Conservation (phyloP, 331 rosid genomes). For the Acacia concinna region DNA sequence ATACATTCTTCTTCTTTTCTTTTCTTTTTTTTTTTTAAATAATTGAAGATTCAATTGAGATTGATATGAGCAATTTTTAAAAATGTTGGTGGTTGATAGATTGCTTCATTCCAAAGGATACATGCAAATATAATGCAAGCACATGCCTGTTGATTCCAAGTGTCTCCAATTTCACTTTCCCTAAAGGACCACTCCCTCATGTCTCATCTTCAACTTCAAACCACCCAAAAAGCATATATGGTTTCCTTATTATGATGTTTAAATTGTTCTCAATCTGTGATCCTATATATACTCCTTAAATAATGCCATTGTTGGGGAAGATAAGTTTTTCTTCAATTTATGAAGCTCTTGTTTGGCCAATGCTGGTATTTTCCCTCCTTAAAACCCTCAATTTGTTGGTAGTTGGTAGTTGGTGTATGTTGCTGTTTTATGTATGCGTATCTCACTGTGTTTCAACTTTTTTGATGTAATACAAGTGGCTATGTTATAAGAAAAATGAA, state of each 20-base stretch:
- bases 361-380: no score
- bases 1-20: no score
- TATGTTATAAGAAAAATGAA: no score
- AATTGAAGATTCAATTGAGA: neutral
- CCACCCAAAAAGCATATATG: neutral
- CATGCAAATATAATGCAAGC: no score
- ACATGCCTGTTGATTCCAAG: neutral
- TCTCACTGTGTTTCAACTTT: no score
- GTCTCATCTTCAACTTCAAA: neutral
- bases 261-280: neutral
- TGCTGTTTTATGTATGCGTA: no score
- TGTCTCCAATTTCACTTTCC: neutral
- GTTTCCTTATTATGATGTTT: neutral
- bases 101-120: slow-evolving; percentile 8
- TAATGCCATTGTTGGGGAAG: neutral
- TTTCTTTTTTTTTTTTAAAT: no score
- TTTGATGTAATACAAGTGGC: no score
- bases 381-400: no score
- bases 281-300: neutral
- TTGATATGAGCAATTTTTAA: neutral
- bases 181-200: neutral
- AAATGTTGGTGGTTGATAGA: neutral
- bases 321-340: neutral
- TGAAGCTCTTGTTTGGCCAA: no score
- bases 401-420: no score